A percentile compares a stretch with the other conserved stretches of the same genome.
Evolutionary conservation across 2,329 filamentous ascomycete species (phyloP).

Genomic region (Trichoderma gracile): DNA sequence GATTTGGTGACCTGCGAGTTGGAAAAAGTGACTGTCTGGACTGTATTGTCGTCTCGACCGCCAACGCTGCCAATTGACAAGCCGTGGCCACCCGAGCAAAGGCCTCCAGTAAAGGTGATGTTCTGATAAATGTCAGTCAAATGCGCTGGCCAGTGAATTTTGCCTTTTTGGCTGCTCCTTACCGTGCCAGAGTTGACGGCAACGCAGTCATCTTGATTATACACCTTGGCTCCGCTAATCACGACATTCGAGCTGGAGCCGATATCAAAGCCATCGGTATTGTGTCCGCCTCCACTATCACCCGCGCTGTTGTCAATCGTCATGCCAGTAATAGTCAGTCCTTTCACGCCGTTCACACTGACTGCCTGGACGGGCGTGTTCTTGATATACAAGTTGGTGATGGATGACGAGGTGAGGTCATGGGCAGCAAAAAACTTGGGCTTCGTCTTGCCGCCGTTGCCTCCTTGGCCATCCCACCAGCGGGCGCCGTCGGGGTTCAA

Average conservation of each 20-base stretch:
- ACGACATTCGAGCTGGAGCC: constrained; percentile 50
- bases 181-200: constrained; percentile 54
- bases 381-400: constrained; percentile 42
- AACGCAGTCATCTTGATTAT: constrained; percentile 64
- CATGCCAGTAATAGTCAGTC: constrained; percentile 41
- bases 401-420: constrained; percentile 38
- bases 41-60: constrained; percentile 52
- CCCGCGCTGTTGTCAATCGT: constrained; percentile 44
- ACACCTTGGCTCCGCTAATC: constrained; percentile 54
- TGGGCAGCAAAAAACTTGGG: constrained; percentile 60
- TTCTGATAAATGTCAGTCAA: constrained; percentile 30
- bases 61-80: constrained; percentile 48
- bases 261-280: constrained; percentile 63
- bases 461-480: constrained; percentile 64
- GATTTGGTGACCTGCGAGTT: constrained; percentile 52
- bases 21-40: constrained; percentile 52
- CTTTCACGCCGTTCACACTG: constrained; percentile 40
- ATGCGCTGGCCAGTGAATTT: not conserved
- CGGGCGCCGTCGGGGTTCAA: constrained; percentile 27
- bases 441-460: constrained; percentile 62
- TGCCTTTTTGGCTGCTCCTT: not conserved
- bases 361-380: constrained; percentile 48
- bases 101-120: constrained; percentile 47
- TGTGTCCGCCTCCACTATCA: constrained; percentile 44
- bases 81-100: constrained; percentile 48